phyloP scores from a whole-genome alignment of 768 basidiomycete genomes.

The Neoboletus subvelutipes region DNA sequence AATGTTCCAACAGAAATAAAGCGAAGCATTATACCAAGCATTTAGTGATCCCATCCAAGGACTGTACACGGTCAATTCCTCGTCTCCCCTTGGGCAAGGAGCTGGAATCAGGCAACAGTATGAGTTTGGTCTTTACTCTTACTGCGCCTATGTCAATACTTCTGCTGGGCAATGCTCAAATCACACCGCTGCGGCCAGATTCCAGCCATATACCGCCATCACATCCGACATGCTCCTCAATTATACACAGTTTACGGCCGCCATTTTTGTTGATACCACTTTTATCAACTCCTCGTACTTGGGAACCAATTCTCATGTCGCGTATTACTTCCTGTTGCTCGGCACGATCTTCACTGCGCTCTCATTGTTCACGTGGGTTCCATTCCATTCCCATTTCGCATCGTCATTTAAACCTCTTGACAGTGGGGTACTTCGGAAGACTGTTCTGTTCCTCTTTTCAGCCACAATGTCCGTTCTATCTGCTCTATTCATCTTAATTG shows the following conservation, averaged over 20 bases:
- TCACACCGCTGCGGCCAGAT: slow-evolving; percentile 54
- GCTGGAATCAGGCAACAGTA: slow-evolving; percentile 70
- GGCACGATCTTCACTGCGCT: slow-evolving; percentile 67
- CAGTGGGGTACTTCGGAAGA: slow-evolving; percentile 68
- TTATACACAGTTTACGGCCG: slow-evolving; percentile 54
- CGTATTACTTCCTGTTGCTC: slow-evolving; percentile 73
- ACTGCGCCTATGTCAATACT: slow-evolving; percentile 68
- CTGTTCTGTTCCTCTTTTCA: slow-evolving; percentile 66
- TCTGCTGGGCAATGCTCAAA: slow-evolving; percentile 65
- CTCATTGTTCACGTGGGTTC: slow-evolving; percentile 63
- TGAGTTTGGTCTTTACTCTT: slow-evolving; percentile 77
- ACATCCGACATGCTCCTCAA: slow-evolving; percentile 66
- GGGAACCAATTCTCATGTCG: slow-evolving; percentile 61
- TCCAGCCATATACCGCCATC: slow-evolving; percentile 63
- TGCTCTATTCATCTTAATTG: slow-evolving; percentile 63
- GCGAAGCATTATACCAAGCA: slow-evolving; percentile 49
- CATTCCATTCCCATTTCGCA: not conserved
- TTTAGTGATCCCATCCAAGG: slow-evolving; percentile 57
- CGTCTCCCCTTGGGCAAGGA: slow-evolving; percentile 53
- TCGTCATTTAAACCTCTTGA: slow-evolving; percentile 4
- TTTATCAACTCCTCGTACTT: slow-evolving; percentile 63
- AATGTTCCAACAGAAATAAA: slow-evolving; percentile 25
- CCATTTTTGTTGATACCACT: slow-evolving; percentile 50
- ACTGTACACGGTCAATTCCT: slow-evolving; percentile 66
- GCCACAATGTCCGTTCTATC: slow-evolving; percentile 60